phyloP scores from a whole-genome alignment of 2,329 filamentous ascomycete species.

The Aureobasidium sp. region DNA sequence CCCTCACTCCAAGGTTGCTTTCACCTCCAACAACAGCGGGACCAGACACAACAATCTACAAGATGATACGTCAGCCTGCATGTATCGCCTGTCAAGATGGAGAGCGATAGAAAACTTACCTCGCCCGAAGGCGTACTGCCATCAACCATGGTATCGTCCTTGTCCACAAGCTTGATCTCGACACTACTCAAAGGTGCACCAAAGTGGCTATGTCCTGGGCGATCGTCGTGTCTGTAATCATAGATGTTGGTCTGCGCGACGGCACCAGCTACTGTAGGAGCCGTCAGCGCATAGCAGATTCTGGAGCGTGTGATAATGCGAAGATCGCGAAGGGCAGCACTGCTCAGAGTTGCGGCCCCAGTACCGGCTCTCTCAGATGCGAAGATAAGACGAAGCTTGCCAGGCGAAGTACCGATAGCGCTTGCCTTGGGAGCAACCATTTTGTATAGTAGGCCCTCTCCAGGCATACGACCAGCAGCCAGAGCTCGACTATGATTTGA shows the following conservation, averaged over 20 bases:
- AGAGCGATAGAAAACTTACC: conserved; percentile 15
- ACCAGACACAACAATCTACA: conserved; percentile 62
- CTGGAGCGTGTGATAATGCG: conserved; percentile 73
- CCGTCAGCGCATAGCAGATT: conserved; percentile 77
- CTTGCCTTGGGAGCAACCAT: conserved; percentile 51
- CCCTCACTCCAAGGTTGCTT: conserved; percentile 56
- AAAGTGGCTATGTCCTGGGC: conserved; percentile 57
- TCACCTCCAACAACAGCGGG: conserved; percentile 66
- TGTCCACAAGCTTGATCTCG: conserved; percentile 68
- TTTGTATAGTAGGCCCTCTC: conserved; percentile 54
- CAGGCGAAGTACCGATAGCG: conserved; percentile 55
- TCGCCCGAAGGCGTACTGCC: conserved; percentile 45
- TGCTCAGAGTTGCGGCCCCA: conserved; percentile 52
- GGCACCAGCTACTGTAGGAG: conserved; percentile 76
- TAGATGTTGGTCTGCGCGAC: conserved; percentile 82
- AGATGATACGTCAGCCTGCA: neutral
- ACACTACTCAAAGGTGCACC: conserved; percentile 73
- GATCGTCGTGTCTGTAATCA: conserved; percentile 63
- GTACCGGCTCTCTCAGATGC: conserved; percentile 65
- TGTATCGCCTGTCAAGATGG: no score
- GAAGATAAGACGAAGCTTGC: conserved; percentile 74
- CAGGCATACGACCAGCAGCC: conserved; percentile 67
- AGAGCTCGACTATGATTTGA: conserved; percentile 65
- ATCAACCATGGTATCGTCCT: conserved; percentile 52
- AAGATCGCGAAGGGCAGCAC: conserved; percentile 68